These are phyloP conservation scores for Bothriochloa decipiens DNA, from an alignment of 176 grass and related monocot genomes.

Conservation along the genomic window DNA sequence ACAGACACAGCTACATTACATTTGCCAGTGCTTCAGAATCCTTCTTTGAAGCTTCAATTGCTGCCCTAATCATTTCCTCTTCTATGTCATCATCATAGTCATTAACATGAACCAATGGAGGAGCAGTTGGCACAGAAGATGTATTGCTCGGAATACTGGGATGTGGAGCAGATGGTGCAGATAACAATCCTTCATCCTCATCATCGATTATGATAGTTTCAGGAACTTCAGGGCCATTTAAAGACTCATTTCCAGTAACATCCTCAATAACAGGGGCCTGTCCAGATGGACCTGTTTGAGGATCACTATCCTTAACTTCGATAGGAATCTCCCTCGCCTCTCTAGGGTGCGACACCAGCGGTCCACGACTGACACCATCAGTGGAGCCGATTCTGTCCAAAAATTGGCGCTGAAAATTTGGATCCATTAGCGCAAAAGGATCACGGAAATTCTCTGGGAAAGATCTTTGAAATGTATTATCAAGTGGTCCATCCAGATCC, in stretches of 20 bases:
- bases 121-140: slow-evolving; percentile 52
- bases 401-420: slow-evolving; percentile 50
- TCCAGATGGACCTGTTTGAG: slow-evolving; percentile 55
- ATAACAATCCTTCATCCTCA: slow-evolving; percentile 48
- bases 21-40: slow-evolving; percentile 63
- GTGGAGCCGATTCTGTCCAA: slow-evolving; percentile 44
- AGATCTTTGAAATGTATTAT: slow-evolving; percentile 58
- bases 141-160: slow-evolving; percentile 32
- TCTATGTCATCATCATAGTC: slow-evolving; percentile 96
- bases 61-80: slow-evolving; percentile 91
- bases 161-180: slow-evolving; percentile 48
- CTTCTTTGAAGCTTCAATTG: slow-evolving; percentile 92
- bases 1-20: slow-evolving; percentile 40
- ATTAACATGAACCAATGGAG: slow-evolving; percentile 63
- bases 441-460: slow-evolving; percentile 37
- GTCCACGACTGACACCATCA: slow-evolving; percentile 43
- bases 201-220: slow-evolving; percentile 72
- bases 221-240: slow-evolving; percentile 53
- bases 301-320: slow-evolving; percentile 60
- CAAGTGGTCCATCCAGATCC: slow-evolving; percentile 65
- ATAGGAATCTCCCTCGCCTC: slow-evolving; percentile 65
- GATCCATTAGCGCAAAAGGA: slow-evolving; percentile 73
- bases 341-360: slow-evolving; percentile 72
- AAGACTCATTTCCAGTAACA: slow-evolving; percentile 60
- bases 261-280: slow-evolving; percentile 63